Evolutionary conservation across 768 basidiomycete species (phyloP), one percentile per base, ranked within the genome.

Genomic region (Cystofilobasidium capitatum): DNA sequence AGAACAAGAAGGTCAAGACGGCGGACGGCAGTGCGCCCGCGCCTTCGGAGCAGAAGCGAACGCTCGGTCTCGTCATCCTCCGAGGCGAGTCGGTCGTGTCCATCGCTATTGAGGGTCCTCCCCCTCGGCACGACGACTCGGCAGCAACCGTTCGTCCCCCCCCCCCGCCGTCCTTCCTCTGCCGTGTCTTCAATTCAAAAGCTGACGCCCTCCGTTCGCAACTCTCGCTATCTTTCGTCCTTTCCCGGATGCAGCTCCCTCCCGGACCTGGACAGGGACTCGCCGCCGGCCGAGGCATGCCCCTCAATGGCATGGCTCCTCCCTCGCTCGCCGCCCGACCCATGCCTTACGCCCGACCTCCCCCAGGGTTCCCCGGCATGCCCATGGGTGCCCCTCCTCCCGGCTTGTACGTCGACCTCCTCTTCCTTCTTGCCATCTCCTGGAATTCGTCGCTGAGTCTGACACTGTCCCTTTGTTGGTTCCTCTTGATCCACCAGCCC

Each of bases 1-100:
- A 68, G 66, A 31, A 47, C 61, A 51, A 55, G 29, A 68, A 68
- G 61, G 37, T 36, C 40, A 62, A 62, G 61, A 60, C 49, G 59
- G n/a, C n/a, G n/a, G 65, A 60, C 29, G 61, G 36, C 14, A 39
- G 37, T 9, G 33, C 62, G 10, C 20, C 68, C 16, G 68, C 68
- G 35, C 68, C 68, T 55, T 91, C 94, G 78, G 93, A 98, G 81
- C 87, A 96, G 82, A 99, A 98, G 79, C 86, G 96, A 66, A 85
- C 90, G 0, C 83, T 99, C 26, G 96, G 96, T n/a, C 83, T 99
- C 36, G 92, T 98, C 65, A 97, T 99, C 75, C 79, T 98, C 74
- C 84, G 96, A 69, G 96, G 96, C 69, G 96, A 98, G 79, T 89
- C 91, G 0, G 90, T 98, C 45, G 94, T 99, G 74, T 92, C 89